Evolutionary conservation across 2,329 filamentous ascomycete genomes (phyloP), one percentile per base, ranked within the genome.

Genomic region (Tympanopsis confertula): DNA sequence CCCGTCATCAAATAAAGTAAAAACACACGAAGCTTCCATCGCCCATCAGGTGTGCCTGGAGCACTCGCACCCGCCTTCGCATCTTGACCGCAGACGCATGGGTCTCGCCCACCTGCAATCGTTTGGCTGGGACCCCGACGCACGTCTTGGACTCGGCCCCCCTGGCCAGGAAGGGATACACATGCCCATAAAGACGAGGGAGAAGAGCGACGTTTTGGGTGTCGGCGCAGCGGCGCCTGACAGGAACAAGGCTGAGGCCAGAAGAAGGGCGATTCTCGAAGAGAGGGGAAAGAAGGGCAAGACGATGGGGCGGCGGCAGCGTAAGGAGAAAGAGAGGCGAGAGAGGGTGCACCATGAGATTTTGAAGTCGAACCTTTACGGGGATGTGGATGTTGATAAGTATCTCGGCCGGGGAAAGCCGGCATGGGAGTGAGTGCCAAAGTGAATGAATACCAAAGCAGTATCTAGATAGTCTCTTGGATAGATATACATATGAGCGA

Each of bases 41-140:
- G 76, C 78, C 5, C 84, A 88, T 50, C 82, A 87, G 59, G 69
- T 83, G 26, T 78, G 72, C 42, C 62, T 86, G 1, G 55, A 65
- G 3, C 81, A 86, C 51, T 80, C 79, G 1, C 76, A 83, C 41
- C 80, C 81, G 5, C 83, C 83, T 1, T 86, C 82, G 0, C 69
- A 78, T 13, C 61, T 87, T 15, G 78, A 86, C 54, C 70, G 83
- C 22, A 71, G 66, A 4, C 69, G 82, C 35, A 82, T 84, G 66
- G 83, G 83, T 0, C 61, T 87, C 5, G 62, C 70, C 4, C 73
- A 82, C 19, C 67, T 88, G 20, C 64, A 74, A 38, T 66, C 72
- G 1, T 71, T 82, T 41, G 83, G 83, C 19, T 88, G 82, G 76
- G 78, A 88, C 47, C 80, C 82, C 0, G 83, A 88, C 55, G 65